These are phyloP conservation scores for Penicillium brasilianum DNA, from an alignment of 2,329 filamentous ascomycete genomes.

Conservation along the genomic window DNA sequence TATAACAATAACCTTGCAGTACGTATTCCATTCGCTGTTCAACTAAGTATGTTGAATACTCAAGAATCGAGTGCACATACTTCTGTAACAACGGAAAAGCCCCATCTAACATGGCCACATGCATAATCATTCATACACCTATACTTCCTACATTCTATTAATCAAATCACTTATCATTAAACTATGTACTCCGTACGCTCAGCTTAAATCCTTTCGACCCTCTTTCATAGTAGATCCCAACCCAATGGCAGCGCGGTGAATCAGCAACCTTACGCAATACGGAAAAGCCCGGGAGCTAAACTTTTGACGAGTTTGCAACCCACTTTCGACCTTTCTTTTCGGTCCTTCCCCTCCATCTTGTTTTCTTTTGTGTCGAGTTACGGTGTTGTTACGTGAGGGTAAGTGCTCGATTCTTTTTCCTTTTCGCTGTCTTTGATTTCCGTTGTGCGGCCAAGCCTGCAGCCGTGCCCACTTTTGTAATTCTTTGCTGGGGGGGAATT, in stretches of 20 bases:
- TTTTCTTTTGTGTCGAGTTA: slow-evolving; percentile 17
- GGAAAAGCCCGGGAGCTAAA: slow-evolving; percentile 47
- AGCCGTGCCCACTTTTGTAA: not conserved
- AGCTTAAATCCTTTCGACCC: not conserved
- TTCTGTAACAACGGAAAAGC: not conserved
- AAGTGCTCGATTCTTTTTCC: slow-evolving; percentile 23
- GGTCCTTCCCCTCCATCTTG: slow-evolving; percentile 12
- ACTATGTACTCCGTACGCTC: too few species aligned
- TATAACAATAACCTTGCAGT: not conserved
- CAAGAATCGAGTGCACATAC: not conserved
- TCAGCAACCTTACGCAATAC: slow-evolving; percentile 44
- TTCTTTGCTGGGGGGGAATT: not conserved
- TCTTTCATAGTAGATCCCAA: not conserved
- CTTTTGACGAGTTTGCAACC: slow-evolving; percentile 36
- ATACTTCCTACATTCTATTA: too few species aligned
- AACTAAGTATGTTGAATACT: not conserved
- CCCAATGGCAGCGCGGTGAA: slow-evolving; percentile 14
- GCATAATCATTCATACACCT: too few species aligned
- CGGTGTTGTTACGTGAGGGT: slow-evolving; percentile 6
- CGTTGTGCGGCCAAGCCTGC: not conserved
- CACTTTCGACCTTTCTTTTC: slow-evolving; percentile 16
- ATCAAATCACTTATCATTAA: too few species aligned
- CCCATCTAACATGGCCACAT: too few species aligned
- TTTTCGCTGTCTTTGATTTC: slow-evolving; percentile 27
- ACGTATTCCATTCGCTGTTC: not conserved